Evolutionary conservation across 192 early-diverging fungal genomes (phyloP), one percentile per base, ranked within the genome.

Genomic region (Coemansia sp.): DNA sequence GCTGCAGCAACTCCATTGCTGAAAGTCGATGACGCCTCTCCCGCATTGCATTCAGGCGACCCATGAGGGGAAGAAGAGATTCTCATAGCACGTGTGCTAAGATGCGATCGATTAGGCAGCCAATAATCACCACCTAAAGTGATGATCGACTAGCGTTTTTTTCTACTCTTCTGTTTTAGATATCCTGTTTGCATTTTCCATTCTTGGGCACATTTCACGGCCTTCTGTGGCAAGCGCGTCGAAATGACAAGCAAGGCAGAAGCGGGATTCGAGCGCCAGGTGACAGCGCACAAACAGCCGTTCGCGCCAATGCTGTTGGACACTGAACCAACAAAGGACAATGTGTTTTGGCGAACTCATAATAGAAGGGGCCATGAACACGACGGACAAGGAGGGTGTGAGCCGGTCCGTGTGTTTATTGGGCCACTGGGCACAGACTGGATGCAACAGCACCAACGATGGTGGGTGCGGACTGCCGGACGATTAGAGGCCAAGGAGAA

Each of bases 381-480:
- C 47, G 23, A 30, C 24, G 51, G 56, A 4, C 62, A 62, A 2
- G 38, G 51, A n/a, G 47, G 31, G 5, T 55, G 67, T 38, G 60
- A 50, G 24, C 63, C 59, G 3, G 68, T 76, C 0, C 64, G 77
- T 4, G 72, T 59, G 52, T 80, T 80, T 47, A 74, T 80, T 14
- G 77, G 77, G 10, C 64, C 71, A 7, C 54, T 38, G 4, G 64
- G 44, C 31, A 68, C 68, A 3, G 38, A 63, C 12, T 80, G 77
- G 77, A 80, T 80, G 77, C 71, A 74, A 61, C 56, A 59, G 25
- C 71, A 80, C 51, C 68, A 80, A 58, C 64, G 68, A n/a, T 80
- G 77, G 77, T 80, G 77, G 77, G 32, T 47, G 7, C 56, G 61
- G 10, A 70, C 76, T 16, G 76, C 76, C 5, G 68, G 58, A 7